Base-by-base conservation (phyloP, 768 basidiomycete species). In the Pilatotrama ljubarskyi region DNA sequence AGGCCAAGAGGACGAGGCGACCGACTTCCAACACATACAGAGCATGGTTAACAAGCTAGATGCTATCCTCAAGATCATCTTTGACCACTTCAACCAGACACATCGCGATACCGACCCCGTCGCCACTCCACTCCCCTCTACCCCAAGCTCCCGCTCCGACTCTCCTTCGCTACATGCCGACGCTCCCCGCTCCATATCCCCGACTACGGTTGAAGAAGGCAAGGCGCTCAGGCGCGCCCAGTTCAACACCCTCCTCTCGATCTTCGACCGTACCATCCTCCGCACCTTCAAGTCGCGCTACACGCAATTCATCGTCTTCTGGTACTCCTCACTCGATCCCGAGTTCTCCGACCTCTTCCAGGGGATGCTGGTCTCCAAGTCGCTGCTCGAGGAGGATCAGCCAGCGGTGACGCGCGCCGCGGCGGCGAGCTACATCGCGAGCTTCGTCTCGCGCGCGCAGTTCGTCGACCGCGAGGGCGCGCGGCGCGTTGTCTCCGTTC, bases 201-300 rank as follows among this genome's bases (percentile, higher is more conserved):
- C 63, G 8, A 55, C 48, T 46, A 65, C 66, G 10, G 59, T 66
- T 5, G 75, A 77, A 61, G 69, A 73, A 42, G 69, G 72, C 24
- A 78, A 77, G 46, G 70, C 73, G 4, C 68, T 76, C 32, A 82
- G 78, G 24, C 80, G 80, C 6, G 71, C 83, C 1, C 91, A 92
- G 65, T 98, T 98, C 72, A 83, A 91, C 66, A 83, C 89, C 26
- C 87, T 99, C 18, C 84, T 99, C 51, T 86, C 89, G 63, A 93
- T 98, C 63, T 99, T 99, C 68, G 93, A 97, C 72, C 86, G 93
- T 40, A 88, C 88, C 37, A 94, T 99, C 70, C 83, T 99, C 49
- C 90, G 88, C 38, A 98, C 97, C 2, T 97, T 97, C 78, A 95
- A 95, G 69, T 97, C 95, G 0, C 91, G 95, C 38, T 97, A 98